Percentiles rank a stretch among this genome's conserved stretches.
These are phyloP conservation scores for Colletotrichum acutatum DNA, from an alignment of 2,329 filamentous ascomycete genomes.

Conservation along the genomic window DNA sequence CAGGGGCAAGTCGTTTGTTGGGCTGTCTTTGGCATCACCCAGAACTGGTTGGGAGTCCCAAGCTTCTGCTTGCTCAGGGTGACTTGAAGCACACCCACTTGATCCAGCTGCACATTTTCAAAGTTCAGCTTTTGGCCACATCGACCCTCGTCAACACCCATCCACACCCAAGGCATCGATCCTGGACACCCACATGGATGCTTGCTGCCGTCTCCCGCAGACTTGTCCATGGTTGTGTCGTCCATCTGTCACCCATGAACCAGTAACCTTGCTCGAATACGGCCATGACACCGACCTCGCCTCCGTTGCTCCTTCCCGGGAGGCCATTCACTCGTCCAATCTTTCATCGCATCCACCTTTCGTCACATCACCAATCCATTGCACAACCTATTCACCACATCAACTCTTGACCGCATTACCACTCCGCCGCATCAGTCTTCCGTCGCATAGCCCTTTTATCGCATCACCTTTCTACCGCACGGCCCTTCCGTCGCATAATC, in stretches of 20 bases:
- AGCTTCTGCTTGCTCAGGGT: neutral
- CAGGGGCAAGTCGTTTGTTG: neutral
- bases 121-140: neutral
- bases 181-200: neutral
- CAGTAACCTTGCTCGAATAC: neutral
- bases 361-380: neutral
- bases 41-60: neutral
- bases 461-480: no score
- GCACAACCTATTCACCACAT: neutral
- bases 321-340: neutral
- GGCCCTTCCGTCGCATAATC: no score
- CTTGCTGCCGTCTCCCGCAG: no score
- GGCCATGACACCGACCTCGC: neutral
- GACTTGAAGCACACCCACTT: neutral
- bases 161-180: neutral
- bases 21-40: neutral
- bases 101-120: neutral
- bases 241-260: no score
- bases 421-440: no score
- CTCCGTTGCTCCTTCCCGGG: neutral
- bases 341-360: neutral
- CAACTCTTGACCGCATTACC: no score
- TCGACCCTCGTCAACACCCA: neutral
- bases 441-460: no score
- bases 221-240: no score